Evolutionary conservation across 805 yeast species (phyloP), one percentile per base, ranked within the genome.

Genomic region (Wickerhamomyces ciferrii): DNA sequence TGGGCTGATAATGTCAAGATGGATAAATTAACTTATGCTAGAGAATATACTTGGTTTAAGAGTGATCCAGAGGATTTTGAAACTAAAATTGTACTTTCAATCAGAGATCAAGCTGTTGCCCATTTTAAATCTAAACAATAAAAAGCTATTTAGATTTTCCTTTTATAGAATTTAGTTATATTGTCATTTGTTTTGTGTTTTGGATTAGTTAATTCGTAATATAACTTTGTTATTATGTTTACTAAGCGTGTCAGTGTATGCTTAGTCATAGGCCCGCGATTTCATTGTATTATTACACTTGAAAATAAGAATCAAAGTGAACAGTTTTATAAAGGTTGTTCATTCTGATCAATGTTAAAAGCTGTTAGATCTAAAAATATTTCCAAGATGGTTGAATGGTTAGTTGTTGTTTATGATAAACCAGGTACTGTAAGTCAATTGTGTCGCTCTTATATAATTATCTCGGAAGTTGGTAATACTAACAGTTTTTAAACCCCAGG

Each of bases 351-450:
- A 23, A 23, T 23, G 8, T 23, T 8, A 23, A 23, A 6, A 23
- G 5, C 25, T 8, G 8, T 23, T 23, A 23, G 8, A 23, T 23
- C 8, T 6, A 6, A 23, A 23, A 10, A 13, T 27, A 27, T 27
- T 8, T 44, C 27, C 19, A 67, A 62, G 48, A 68, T 71, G 75
- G 71, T 68, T 68, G 88, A 84, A 61, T 84, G 83, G 77, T 70
- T 80, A 61, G 92, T 81, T 15, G 70, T 84, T 58, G 77, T 85
- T 32, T 82, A 71, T 62, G 96, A 87, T 61, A 79, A 77, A 58
- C 87, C 87, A 42, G 79, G 78, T 37, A 65, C 77, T 34, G 56
- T 49, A 23, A 10, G 31, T 25, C 5, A 35, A 19, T 29, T n/a
- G 23, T 8, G 20, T 23, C 17, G 17, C 27, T 17, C 19, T 13